Conservation (phyloP, 208 protist genomes). For the Chromosphaera perkinsii region DNA sequence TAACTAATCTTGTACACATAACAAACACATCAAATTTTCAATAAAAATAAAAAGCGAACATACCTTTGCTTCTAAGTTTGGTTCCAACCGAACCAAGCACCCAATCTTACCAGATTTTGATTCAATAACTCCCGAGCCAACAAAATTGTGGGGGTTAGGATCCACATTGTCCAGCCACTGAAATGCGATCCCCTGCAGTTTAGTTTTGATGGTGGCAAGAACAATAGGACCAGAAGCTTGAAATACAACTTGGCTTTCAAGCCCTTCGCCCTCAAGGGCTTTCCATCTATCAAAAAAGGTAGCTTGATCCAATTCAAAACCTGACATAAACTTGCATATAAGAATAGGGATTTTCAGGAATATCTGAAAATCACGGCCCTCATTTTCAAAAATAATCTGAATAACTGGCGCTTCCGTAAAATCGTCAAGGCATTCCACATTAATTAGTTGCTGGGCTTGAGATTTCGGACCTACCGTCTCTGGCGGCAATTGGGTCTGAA, state of each 20-base stretch:
- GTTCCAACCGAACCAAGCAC: constrained; percentile 28
- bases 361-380: too few relatives aligned
- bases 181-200: background rate
- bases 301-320: too few relatives aligned
- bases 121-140: constrained; percentile 26
- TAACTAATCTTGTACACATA: too few relatives aligned
- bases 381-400: too few relatives aligned
- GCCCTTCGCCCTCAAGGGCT: background rate
- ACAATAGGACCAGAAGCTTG: background rate
- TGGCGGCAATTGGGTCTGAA: too few relatives aligned
- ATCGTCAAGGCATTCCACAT: too few relatives aligned
- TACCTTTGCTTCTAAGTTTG: constrained; percentile 5
- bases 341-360: too few relatives aligned
- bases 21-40: background rate
- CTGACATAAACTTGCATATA: too few relatives aligned
- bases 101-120: constrained; percentile 10
- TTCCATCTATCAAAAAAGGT: constrained; percentile 22
- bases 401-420: too few relatives aligned
- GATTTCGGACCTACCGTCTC: too few relatives aligned
- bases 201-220: background rate
- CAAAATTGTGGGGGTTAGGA: constrained; percentile 32
- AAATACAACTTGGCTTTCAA: constrained; percentile 4
- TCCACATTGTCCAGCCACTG: constrained; percentile 14
- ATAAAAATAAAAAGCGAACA: background rate
- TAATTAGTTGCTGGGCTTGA: too few relatives aligned